Evolutionary conservation across 768 basidiomycete species (phyloP), one percentile per base, ranked within the genome.

Genomic region (Mycena leptocephala): DNA sequence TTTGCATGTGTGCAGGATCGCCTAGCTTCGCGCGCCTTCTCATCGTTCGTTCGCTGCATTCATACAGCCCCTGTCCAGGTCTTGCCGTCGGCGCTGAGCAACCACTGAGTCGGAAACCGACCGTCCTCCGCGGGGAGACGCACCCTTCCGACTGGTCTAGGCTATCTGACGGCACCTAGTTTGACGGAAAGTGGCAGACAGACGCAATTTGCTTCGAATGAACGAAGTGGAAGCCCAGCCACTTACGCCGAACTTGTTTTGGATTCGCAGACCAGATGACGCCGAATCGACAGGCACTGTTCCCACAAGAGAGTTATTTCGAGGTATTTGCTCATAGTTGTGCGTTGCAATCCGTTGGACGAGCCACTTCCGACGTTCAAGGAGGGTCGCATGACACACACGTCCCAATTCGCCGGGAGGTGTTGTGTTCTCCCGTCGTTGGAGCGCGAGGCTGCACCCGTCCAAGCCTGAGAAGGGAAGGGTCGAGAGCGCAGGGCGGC

Each of bases 131-230:
- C 63, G 70, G 72, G 22, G n/a, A 20, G n/a, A 24, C 39, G 63
- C 63, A 72, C 41, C 41, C 55, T 72, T 65, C 72, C 72, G 72
- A 73, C 53, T 73, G 64, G 65, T 33, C 48, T 3, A 39, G 35
- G n/a, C 14, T 64, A 63, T 22, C 22, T 56, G 72, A 59, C 66
- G 69, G 73, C 56, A 74, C 66, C 66, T 69, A 51, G 59, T 68
- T 74, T 74, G 73, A 69, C 66, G 73, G 73, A 68, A 74, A 68
- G 20, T 74, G 66, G 66, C 73, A 74, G 65, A 73, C 61, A 53
- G 70, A 73, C 56, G 43, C 43, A 43, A 53, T 55, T 53, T 41
- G 32, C 48, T 59, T 73, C 41, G 39, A 66, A 66, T 63, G 61
- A 48, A 48, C 5, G 41, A 32, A 46, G 22, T n/a, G 61, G 35